Percentiles rank a stretch among this genome's conserved stretches.
Evolutionary conservation across 148 eudicot genomes (phyloP).

Genomic region (Vaccinium vitisidaea): DNA sequence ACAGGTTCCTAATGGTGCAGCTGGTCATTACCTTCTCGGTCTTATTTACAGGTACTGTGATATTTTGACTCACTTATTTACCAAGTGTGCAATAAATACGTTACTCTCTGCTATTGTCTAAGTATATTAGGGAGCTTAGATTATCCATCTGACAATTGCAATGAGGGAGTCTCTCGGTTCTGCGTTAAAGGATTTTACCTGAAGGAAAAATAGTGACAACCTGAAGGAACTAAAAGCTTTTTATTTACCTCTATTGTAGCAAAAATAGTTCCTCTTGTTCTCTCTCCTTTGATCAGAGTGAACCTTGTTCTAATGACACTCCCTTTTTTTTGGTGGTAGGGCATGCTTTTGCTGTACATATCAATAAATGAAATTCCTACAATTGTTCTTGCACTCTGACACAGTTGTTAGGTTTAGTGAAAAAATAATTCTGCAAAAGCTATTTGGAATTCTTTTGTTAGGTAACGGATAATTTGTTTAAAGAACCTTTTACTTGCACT

Average conservation of each 20-base stretch:
- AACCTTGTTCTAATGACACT: too few species aligned
- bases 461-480: neutral
- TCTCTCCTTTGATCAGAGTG: too few species aligned
- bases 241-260: neutral
- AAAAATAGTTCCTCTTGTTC: too few species aligned
- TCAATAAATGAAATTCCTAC: neutral
- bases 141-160: neutral
- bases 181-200: neutral
- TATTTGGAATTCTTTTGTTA: neutral
- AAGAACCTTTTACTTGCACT: neutral
- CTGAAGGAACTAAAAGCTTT: neutral
- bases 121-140: neutral
- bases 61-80: neutral
- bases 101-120: neutral
- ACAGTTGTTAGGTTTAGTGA: neutral
- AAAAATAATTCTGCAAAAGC: neutral
- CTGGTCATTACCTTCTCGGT: slow-evolving; percentile 99
- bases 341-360: too few species aligned
- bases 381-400: neutral
- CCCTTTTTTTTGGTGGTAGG: too few species aligned
- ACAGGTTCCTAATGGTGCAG: slow-evolving; percentile 94
- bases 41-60: slow-evolving; percentile 72
- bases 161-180: neutral
- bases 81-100: neutral
- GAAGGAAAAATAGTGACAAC: neutral